Percentiles rank a stretch among this genome's conserved stretches.
Evolutionary conservation across 306 rosid genomes (phyloP).

Genomic region (Ormosia emarginata): DNA sequence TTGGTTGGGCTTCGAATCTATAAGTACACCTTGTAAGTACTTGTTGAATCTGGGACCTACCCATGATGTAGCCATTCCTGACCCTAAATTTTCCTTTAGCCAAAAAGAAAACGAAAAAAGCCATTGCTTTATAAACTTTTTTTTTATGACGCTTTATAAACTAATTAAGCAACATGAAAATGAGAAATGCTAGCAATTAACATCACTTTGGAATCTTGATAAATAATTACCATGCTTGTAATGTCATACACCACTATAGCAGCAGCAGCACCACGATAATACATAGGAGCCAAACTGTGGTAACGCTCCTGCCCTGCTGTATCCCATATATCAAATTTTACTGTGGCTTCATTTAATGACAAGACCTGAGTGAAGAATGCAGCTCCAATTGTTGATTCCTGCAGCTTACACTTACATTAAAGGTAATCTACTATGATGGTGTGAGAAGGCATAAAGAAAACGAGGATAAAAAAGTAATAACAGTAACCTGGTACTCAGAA

Average conservation of each 20-base stretch:
- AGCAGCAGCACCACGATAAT: constrained; percentile 90
- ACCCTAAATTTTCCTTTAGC: no score
- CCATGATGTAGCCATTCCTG: no score
- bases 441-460: neutral
- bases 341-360: constrained; percentile 71
- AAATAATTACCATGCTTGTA: constrained; percentile 50
- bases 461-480: neutral
- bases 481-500: constrained; percentile 70
- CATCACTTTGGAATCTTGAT: neutral
- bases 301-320: constrained; percentile 92
- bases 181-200: neutral
- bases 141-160: neutral
- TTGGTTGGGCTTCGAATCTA: no score
- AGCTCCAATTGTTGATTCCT: constrained; percentile 95
- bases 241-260: constrained; percentile 80
- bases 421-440: neutral
- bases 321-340: constrained; percentile 93
- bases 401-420: neutral
- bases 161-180: neutral
- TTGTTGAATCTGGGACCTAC: no score
- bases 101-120: no score
- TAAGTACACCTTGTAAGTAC: no score
- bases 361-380: constrained; percentile 86
- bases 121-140: no score
- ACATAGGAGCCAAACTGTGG: constrained; percentile 98